Evolutionary conservation across 306 rosid species (phyloP).

Genomic region (Quercus engelmannii): DNA sequence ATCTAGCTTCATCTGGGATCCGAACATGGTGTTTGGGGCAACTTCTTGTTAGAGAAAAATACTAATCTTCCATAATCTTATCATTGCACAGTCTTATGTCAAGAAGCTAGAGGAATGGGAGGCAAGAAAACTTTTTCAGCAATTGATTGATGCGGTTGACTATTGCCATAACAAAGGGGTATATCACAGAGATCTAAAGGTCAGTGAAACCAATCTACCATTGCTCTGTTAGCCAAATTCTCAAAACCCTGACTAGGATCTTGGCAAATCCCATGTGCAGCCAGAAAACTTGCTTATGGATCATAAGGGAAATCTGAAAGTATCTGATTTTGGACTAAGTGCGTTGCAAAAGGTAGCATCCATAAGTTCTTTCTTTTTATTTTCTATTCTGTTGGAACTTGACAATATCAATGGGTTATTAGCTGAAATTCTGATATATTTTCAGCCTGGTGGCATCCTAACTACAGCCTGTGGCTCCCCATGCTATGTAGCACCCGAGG

Average conservation of each 20-base stretch:
- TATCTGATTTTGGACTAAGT: conserved; percentile 81
- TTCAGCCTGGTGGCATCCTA: conserved; percentile 52
- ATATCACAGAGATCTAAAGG: conserved; percentile 83
- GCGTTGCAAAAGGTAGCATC: conserved; percentile 58
- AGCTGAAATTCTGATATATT: conserved; percentile 22
- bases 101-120: conserved; percentile 51
- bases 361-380: background rate
- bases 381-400: background rate
- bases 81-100: conserved; percentile 37
- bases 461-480: conserved; percentile 82
- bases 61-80: conserved; percentile 15
- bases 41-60: background rate
- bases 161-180: conserved; percentile 75
- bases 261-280: conserved; percentile 31
- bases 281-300: conserved; percentile 77
- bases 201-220: conserved; percentile 15
- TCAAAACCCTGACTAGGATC: conserved; percentile 12
- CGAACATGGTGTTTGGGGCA: background rate
- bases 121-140: conserved; percentile 76
- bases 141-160: conserved; percentile 71
- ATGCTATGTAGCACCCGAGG: conserved; percentile 90
- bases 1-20: background rate
- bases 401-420: background rate
- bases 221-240: background rate
- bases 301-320: conserved; percentile 61